These are phyloP conservation scores for Apocynum venetum DNA, from an alignment of 257 asterid species.

Conservation along the genomic window DNA sequence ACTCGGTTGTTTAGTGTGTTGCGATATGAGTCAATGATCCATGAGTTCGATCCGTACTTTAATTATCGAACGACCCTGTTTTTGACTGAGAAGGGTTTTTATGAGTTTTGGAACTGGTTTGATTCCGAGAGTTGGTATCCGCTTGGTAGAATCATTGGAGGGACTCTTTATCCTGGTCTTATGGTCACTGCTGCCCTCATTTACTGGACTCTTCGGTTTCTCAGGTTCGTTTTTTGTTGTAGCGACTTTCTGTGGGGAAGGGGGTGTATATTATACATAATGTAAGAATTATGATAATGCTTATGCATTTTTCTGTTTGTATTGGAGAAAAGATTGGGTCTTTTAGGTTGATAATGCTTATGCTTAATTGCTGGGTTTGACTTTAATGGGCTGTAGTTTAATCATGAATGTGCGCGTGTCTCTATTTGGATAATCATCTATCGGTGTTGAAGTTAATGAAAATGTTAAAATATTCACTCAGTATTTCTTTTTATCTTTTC, in stretches of 20 bases:
- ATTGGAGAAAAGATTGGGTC: not conserved
- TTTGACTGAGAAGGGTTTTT: constrained; percentile 72
- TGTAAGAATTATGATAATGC: not conserved
- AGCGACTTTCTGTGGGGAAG: not conserved
- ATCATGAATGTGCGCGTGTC: not conserved
- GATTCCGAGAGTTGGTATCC: constrained; percentile 99
- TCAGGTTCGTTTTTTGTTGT: constrained; percentile 44
- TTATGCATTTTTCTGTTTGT: not conserved
- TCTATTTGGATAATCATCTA: not conserved
- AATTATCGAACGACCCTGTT: constrained; percentile 89
- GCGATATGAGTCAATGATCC: constrained; percentile 99
- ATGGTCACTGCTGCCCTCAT: constrained; percentile 97
- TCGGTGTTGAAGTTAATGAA: not conserved
- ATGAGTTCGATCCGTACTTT: constrained; percentile 98
- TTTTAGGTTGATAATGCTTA: not conserved
- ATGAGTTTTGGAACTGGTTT: constrained; percentile 99
- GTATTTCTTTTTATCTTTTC: too few relatives aligned
- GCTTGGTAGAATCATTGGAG: constrained; percentile 87
- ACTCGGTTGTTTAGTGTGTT: constrained; percentile 86
- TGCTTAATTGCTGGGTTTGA: too few relatives aligned
- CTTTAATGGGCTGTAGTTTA: not conserved
- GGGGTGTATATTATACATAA: not conserved
- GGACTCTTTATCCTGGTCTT: constrained; percentile 95
- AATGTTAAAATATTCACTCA: too few relatives aligned
- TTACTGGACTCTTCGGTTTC: constrained; percentile 76